phyloP scores from a whole-genome alignment of 257 asterid species.

The Solanum bukasovii region DNA sequence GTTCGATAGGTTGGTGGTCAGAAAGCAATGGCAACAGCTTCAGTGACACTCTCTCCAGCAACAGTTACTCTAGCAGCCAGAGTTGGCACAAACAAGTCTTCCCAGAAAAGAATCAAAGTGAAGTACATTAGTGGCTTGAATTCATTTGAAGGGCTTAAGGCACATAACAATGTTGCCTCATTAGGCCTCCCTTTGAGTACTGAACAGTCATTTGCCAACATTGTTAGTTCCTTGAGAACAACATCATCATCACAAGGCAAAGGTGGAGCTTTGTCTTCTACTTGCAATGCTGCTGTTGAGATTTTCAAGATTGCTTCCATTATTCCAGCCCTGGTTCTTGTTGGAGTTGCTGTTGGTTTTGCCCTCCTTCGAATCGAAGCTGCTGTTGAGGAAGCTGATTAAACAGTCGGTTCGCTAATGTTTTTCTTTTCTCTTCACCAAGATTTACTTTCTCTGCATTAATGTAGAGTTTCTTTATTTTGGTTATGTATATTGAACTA shows the following conservation, averaged over 20 bases:
- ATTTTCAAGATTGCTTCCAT: constrained; percentile 74
- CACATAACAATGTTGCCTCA: constrained; percentile 40
- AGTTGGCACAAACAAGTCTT: constrained; percentile 21
- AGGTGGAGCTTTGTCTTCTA: constrained; percentile 39
- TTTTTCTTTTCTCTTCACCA: constrained; percentile 10
- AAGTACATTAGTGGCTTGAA: constrained; percentile 54
- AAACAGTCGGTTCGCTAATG: constrained; percentile 3
- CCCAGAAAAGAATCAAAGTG: constrained; percentile 26
- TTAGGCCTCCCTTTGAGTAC: constrained; percentile 51
- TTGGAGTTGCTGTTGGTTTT: constrained; percentile 80
- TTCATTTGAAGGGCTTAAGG: constrained; percentile 73
- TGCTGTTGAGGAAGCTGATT: constrained; percentile 48
- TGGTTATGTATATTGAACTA: constrained; percentile 9
- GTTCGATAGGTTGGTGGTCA: background rate
- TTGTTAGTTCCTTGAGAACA: constrained; percentile 37
- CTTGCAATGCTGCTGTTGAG: constrained; percentile 49
- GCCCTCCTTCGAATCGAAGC: constrained; percentile 75
- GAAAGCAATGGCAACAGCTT: constrained; percentile 33
- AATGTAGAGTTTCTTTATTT: constrained; percentile 22
- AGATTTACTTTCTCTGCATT: background rate
- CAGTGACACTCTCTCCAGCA: constrained; percentile 26
- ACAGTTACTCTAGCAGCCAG: constrained; percentile 23
- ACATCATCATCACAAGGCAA: constrained; percentile 12
- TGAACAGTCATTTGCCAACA: constrained; percentile 51
- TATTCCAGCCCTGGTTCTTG: constrained; percentile 40